These are phyloP conservation scores for Cyamopsis tetragonoloba DNA, from an alignment of 306 rosid species.

Conservation along the genomic window DNA sequence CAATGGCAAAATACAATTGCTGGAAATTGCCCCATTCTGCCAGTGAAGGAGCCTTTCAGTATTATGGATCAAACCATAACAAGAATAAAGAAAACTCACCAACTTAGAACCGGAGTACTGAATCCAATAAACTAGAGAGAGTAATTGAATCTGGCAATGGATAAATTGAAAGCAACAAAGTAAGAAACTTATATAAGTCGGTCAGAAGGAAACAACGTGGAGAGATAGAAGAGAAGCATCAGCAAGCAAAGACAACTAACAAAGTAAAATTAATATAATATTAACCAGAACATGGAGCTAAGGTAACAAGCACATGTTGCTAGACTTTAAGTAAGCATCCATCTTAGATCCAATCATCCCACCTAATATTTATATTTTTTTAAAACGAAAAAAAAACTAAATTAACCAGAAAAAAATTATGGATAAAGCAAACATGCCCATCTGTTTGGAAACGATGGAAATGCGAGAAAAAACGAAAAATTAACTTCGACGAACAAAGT, in stretches of 20 bases:
- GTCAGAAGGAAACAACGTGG: conserved; percentile 35
- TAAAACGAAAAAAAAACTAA: not conserved
- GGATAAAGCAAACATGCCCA: not conserved
- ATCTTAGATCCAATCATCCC: conserved; percentile 41
- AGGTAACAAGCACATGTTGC: conserved; percentile 49
- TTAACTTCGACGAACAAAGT: not conserved
- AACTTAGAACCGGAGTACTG: conserved; percentile 33
- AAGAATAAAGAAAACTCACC: conserved; percentile 51
- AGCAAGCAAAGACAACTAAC: conserved; percentile 50
- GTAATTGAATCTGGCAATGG: conserved; percentile 51
- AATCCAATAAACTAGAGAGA: conserved; percentile 42
- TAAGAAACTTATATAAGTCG: conserved; percentile 27
- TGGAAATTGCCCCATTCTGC: not conserved
- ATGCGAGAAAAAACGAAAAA: not conserved
- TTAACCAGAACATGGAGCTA: conserved; percentile 36
- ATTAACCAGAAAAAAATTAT: not conserved
- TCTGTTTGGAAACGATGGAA: conserved; percentile 13
- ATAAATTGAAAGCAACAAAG: conserved; percentile 23
- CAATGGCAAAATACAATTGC: not conserved
- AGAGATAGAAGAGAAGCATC: conserved; percentile 29
- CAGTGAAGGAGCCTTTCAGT: not conserved
- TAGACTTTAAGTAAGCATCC: conserved; percentile 25
- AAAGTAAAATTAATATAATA: conserved; percentile 37
- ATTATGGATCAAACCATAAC: not conserved
- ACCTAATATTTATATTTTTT: not conserved